Conservation (phyloP, 352 stramenopile genomes). For the Discostella stelligera region DNA sequence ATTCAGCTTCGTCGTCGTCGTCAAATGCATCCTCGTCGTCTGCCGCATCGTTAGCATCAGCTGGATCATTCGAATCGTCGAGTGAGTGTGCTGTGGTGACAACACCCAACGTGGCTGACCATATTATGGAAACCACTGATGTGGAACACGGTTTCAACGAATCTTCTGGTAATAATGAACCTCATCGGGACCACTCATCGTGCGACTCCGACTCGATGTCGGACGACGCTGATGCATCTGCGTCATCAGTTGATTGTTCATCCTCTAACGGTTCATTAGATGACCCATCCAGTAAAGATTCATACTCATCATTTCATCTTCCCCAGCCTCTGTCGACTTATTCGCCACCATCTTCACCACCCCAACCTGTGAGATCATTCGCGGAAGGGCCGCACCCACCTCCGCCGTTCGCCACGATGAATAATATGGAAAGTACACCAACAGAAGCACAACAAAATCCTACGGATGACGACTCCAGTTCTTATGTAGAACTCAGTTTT, state of each 20-base stretch:
- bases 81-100: not conserved
- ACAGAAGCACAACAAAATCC: not conserved
- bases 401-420: not conserved
- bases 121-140: not conserved
- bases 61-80: conserved; percentile 9
- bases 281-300: not conserved
- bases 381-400: not conserved
- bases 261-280: not conserved
- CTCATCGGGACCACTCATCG: not conserved
- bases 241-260: not conserved
- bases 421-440: not conserved
- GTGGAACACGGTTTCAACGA: not conserved
- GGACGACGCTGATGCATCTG: not conserved
- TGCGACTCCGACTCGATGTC: not conserved
- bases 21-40: conserved; percentile 24
- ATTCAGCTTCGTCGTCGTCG: conserved; percentile 23
- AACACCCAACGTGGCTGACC: not conserved
- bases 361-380: not conserved
- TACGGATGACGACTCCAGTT: not conserved
- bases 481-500: conserved; percentile 1
- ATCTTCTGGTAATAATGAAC: not conserved
- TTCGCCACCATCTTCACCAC: not conserved
- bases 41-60: conserved; percentile 6
- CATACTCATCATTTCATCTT: not conserved
- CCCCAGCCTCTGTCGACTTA: not conserved